Evolutionary conservation across 345 rosid species (phyloP).

Genomic region (Viola odorata): DNA sequence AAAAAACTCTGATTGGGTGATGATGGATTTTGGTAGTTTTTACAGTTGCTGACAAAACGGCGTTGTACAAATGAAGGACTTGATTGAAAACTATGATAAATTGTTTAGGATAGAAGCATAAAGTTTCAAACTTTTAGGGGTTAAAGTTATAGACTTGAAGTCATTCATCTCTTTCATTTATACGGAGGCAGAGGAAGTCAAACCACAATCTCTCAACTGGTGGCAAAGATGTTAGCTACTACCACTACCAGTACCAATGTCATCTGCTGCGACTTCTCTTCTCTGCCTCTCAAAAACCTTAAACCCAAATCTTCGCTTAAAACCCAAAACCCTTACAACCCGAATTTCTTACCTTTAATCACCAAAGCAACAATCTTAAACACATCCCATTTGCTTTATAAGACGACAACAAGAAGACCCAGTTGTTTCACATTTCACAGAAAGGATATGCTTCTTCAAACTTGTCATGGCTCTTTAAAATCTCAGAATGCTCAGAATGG

Average conservation of each 20-base stretch:
- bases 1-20: no score
- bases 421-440: constrained; percentile 10
- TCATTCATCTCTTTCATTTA: no score
- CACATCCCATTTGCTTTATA: constrained; percentile 8
- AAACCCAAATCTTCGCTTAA: constrained; percentile 20
- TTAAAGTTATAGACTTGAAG: no score
- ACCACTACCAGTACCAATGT: constrained; percentile 14
- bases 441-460: constrained; percentile 24
- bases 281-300: constrained; percentile 25
- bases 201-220: not conserved
- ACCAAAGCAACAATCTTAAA: constrained; percentile 15
- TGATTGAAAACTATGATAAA: no score
- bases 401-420: constrained; percentile 5
- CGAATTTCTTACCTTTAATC: not conserved
- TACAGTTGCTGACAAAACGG: no score
- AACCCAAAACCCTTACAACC: constrained; percentile 6
- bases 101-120: no score
- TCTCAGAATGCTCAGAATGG: constrained; percentile 43
- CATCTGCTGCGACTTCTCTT: constrained; percentile 53
- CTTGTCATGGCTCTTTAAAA: constrained; percentile 40
- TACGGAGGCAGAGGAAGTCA: no score
- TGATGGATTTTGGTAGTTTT: no score
- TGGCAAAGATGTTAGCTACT: constrained; percentile 31
- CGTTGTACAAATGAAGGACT: no score
- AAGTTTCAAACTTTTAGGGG: no score